Evolutionary conservation across 441 rosid genomes (phyloP).

Genomic region (Bruguiera hainesii): DNA sequence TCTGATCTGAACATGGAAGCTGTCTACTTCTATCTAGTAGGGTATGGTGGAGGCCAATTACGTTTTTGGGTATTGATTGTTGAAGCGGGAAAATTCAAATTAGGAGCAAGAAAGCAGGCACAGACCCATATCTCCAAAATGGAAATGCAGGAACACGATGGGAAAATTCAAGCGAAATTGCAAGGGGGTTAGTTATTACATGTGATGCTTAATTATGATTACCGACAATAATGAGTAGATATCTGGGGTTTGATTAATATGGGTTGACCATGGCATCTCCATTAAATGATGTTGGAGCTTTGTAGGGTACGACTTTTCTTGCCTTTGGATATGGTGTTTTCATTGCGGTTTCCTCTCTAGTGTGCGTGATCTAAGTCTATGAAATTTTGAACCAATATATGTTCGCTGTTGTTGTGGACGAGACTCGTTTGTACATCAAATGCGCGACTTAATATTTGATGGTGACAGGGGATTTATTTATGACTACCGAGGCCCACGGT

Average conservation of each 20-base stretch:
- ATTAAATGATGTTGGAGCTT: conserved; percentile 21
- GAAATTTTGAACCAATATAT: conserved; percentile 4
- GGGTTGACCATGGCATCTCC: conserved; percentile 23
- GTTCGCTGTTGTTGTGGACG: conserved; percentile 6
- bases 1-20: no score
- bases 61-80: neutral
- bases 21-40: no score
- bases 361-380: conserved; percentile 3
- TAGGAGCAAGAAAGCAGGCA: neutral
- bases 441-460: neutral
- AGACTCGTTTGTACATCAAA: neutral
- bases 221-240: no score
- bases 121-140: no score
- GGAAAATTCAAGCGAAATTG: neutral
- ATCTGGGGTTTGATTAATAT: conserved; percentile 11
- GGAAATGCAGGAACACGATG: no score
- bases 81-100: conserved; percentile 23
- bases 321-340: no score
- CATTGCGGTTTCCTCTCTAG: no score
- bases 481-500: neutral
- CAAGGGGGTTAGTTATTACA: no score
- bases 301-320: no score
- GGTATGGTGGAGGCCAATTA: no score
- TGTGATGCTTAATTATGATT: no score
- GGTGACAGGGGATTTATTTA: neutral